A percentile compares a stretch with the other conserved stretches of the same genome.
Evolutionary conservation across 108 stramenopile species (phyloP).

Genomic region (Nitzschia inconspicua): DNA sequence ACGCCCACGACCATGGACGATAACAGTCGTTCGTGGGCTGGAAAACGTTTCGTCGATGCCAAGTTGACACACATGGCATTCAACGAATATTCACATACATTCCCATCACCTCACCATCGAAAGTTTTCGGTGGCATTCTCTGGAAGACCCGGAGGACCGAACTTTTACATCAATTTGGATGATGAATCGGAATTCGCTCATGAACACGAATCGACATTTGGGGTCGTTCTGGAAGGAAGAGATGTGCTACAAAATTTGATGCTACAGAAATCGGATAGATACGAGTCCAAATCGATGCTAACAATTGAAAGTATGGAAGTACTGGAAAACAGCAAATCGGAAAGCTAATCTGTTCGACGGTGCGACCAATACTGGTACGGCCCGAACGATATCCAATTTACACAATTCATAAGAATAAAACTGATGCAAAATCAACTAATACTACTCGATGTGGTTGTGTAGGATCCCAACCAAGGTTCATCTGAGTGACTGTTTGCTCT

Average conservation of each 20-base stretch:
- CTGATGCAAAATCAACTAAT: too few species aligned
- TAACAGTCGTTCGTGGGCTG: conserved; percentile 9
- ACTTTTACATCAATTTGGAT: conserved; percentile 72
- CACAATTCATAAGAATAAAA: too few species aligned
- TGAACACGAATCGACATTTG: conserved; percentile 26
- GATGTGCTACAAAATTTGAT: conserved; percentile 13
- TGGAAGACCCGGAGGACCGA: conserved; percentile 77
- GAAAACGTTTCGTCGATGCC: conserved; percentile 34
- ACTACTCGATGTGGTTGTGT: too few species aligned
- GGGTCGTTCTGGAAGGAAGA: conserved; percentile 23
- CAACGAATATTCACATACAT: conserved; percentile 55
- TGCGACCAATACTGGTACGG: too few species aligned
- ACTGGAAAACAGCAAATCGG: background rate
- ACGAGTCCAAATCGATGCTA: background rate
- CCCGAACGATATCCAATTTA: too few species aligned
- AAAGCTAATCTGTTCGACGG: too few species aligned
- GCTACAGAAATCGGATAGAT: background rate
- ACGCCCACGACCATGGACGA: conserved; percentile 13
- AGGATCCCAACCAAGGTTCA: too few species aligned
- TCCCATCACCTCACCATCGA: conserved; percentile 41
- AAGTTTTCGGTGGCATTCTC: conserved; percentile 71
- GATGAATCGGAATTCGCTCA: conserved; percentile 10
- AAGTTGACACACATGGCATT: conserved; percentile 47
- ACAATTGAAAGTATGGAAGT: conserved; percentile 16
- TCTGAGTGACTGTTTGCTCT: too few species aligned